Evolutionary conservation across 1,139 yeast genomes (phyloP).

Genomic region (Kodamaea anthophila): DNA sequence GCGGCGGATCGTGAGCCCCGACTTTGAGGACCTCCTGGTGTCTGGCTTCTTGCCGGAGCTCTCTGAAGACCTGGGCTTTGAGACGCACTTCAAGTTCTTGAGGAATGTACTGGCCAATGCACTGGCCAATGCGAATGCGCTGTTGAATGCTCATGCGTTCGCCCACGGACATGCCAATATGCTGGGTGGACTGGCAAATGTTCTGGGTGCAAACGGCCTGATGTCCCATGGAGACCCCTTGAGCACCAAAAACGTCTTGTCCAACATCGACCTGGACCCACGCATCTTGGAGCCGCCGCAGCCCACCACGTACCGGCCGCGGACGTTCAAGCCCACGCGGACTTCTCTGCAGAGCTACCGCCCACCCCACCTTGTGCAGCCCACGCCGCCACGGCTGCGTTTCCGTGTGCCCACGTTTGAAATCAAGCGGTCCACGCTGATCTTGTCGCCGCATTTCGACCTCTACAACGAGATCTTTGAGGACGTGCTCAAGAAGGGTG

Average conservation of each 20-base stretch:
- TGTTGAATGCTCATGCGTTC: too few relatives aligned
- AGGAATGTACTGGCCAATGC: too few relatives aligned
- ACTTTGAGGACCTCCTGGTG: slow-evolving; percentile 31
- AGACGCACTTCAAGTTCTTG: slow-evolving; percentile 29
- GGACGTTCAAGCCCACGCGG: slow-evolving; percentile 6
- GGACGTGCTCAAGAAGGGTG: slow-evolving; percentile 18
- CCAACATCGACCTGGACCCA: slow-evolving; percentile 18
- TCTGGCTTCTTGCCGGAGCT: slow-evolving; percentile 41
- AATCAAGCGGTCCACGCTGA: slow-evolving; percentile 31
- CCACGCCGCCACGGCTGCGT: slow-evolving; percentile 16
- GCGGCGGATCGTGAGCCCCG: slow-evolving; percentile 37
- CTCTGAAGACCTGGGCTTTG: slow-evolving; percentile 45
- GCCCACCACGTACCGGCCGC: slow-evolving; percentile 8
- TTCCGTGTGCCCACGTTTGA: slow-evolving; percentile 43
- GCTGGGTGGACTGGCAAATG: slow-evolving; percentile 15
- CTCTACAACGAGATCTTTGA: slow-evolving; percentile 40
- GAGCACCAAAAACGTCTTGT: slow-evolving; percentile 25
- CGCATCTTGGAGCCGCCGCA: slow-evolving; percentile 19
- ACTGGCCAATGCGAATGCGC: too few relatives aligned
- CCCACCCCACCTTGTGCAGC: slow-evolving; percentile 2
- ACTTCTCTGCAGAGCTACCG: slow-evolving; percentile 1
- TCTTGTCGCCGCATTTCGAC: slow-evolving; percentile 29
- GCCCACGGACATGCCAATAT: too few relatives aligned
- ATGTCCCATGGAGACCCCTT: slow-evolving; percentile 23
- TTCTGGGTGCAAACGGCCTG: slow-evolving; percentile 17